A percentile compares a stretch with the other conserved stretches of the same genome.
Evolutionary conservation across 768 basidiomycete genomes (phyloP).

Genomic region (Lyophyllum decastes): DNA sequence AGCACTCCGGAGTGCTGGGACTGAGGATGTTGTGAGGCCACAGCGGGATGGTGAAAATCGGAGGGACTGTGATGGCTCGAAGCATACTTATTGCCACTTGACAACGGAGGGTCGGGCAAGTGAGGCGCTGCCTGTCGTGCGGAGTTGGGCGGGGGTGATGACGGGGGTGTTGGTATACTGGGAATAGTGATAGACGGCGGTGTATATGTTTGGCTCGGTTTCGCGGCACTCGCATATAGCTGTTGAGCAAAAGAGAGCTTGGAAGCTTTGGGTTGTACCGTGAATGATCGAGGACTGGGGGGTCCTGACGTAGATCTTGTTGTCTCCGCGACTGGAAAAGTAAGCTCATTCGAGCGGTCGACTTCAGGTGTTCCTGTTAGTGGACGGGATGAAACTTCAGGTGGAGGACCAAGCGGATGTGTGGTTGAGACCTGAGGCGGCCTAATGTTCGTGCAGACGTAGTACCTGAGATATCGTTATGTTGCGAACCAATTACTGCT

Average conservation of each 20-base stretch:
- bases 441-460: conserved; percentile 11
- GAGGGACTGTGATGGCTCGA: not conserved
- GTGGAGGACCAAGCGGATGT: conserved; percentile 17
- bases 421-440: conserved; percentile 13
- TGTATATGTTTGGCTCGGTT: not conserved
- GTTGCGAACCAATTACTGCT: not conserved
- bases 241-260: conserved; percentile 16
- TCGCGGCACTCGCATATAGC: conserved; percentile 16
- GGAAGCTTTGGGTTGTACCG: conserved; percentile 6
- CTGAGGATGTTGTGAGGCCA: not conserved
- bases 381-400: not conserved
- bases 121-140: not conserved
- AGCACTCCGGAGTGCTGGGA: not conserved
- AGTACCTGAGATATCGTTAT: conserved; percentile 13
- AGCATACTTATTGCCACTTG: not conserved
- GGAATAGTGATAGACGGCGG: conserved; percentile 1
- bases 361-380: not conserved
- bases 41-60: not conserved
- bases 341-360: not conserved
- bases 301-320: not conserved
- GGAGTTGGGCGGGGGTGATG: not conserved
- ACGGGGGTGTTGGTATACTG: not conserved
- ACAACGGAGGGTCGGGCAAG: not conserved
- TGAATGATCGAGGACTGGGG: not conserved
- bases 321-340: conserved; percentile 1